Base-by-base conservation (phyloP, 2,329 filamentous ascomycete species). In the Epichloe uncinata region DNA sequence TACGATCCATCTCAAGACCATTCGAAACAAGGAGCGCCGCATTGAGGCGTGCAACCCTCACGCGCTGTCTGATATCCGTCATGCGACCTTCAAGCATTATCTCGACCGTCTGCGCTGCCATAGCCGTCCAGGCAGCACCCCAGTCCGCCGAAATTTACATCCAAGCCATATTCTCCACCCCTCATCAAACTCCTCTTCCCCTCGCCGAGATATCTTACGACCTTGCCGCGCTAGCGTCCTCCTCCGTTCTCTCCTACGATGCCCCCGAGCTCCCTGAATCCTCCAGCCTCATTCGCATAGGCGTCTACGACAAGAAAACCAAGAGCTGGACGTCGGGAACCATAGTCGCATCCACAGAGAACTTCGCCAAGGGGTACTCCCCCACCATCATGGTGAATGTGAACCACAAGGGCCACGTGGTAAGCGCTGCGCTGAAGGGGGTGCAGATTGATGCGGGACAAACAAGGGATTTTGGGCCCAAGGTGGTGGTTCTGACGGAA, bases 391-490 rank as follows among this genome's bases (percentile, higher is more conserved):
- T 78, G 26, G 61, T 84, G 12, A 72, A 70, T 2, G 66, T 82
- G 37, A 73, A 75, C 54, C 60, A 60, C 20, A 52, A 55, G 38
- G 73, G 71, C 7, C 63, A 65, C 7, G 65, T 78, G 2, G 58
- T 79, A 45, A 74, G 78, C 26, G 76, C 73, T 13, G 69, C 70
- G 35, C 61, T 73, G 44, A 74, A 74, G 61, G 79, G 79, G n/a
- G 73, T 79, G 18, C 62, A 62, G 56, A 77, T 84, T 50, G 80
- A 84, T 60, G 80, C 80, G 11, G 80, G 80, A 2, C 71, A 77
- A 56, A 84, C 80, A 57, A 71, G 80, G 55, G 79, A 83, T 60
- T 83, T 83, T 66, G 79, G 78, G 0, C 79, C 81, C 42, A 72
- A 78, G 67, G 77, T 75, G 7, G 62, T 72, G 48, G 66, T 84